Evolutionary conservation across 177 flowering plant species (phyloP).

Genomic region (Vitis hybrid): DNA sequence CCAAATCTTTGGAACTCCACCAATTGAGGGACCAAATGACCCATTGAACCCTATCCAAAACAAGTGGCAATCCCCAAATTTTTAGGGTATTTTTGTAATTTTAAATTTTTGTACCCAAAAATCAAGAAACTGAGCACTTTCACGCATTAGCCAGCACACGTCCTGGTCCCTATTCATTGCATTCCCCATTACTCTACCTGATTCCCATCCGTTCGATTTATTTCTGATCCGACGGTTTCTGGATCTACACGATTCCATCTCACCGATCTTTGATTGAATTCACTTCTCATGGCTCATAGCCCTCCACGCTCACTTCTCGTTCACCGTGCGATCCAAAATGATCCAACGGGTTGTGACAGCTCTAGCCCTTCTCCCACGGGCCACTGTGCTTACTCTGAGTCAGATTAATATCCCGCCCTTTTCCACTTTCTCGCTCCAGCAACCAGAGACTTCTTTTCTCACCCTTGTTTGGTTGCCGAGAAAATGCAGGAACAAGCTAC

Average conservation of each 20-base stretch:
- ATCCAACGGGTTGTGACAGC: conserved; percentile 30
- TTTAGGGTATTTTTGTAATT: neutral
- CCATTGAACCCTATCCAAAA: too few relatives aligned
- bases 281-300: conserved; percentile 35
- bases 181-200: neutral
- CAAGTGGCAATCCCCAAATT: neutral
- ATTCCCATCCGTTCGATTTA: conserved; percentile 23
- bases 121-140: conserved; percentile 1
- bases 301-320: conserved; percentile 33
- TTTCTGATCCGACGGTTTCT: conserved; percentile 18
- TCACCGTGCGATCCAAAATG: conserved; percentile 22
- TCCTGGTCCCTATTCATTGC: conserved; percentile 20
- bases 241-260: conserved; percentile 34
- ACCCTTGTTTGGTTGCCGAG: neutral
- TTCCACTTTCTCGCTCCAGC: conserved; percentile 19
- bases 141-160: neutral
- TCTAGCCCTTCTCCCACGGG: neutral
- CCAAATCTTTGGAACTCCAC: too few relatives aligned
- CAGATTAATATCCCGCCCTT: conserved; percentile 59
- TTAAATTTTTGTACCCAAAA: neutral
- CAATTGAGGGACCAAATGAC: too few relatives aligned
- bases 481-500: conserved; percentile 80
- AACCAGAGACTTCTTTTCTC: neutral
- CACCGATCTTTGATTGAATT: conserved; percentile 38
- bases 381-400: conserved; percentile 4